Evolutionary conservation across 169 alveolate species (phyloP).

Genomic region (Plasmodium berghei): DNA sequence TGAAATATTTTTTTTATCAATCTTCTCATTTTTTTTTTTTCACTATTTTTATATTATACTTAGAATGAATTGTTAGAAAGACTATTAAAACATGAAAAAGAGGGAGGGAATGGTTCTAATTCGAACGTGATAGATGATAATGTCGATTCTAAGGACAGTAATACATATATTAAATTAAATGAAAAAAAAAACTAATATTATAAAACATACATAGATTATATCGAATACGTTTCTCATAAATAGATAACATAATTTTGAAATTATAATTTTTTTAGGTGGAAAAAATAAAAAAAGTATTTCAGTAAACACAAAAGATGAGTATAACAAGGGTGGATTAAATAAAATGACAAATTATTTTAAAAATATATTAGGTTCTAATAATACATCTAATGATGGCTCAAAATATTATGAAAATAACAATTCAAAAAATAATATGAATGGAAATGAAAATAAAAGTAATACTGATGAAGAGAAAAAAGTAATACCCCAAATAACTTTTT

Average conservation of each 20-base stretch:
- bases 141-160: constrained; percentile 13
- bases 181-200: not conserved
- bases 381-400: constrained; percentile 9
- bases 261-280: not conserved
- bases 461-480: constrained; percentile 24
- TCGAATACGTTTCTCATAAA: not conserved
- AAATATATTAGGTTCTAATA: constrained; percentile 41
- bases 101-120: not conserved
- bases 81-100: constrained; percentile 56
- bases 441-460: constrained; percentile 12
- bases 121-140: constrained; percentile 25
- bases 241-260: not conserved
- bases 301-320: constrained; percentile 43
- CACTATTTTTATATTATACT: not conserved
- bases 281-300: constrained; percentile 51
- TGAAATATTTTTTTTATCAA: not conserved
- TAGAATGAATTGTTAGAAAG: constrained; percentile 72
- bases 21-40: not conserved
- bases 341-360: constrained; percentile 62
- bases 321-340: constrained; percentile 21
- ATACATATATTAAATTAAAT: constrained; percentile 5
- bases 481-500: constrained; percentile 59
- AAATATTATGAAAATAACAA: constrained; percentile 15
- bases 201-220: not conserved
- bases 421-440: not conserved